Percentiles rank a stretch among this genome's conserved stretches.
Evolutionary conservation across 805 yeast species (phyloP).

Genomic region (Wickerhamomyces canadensis): DNA sequence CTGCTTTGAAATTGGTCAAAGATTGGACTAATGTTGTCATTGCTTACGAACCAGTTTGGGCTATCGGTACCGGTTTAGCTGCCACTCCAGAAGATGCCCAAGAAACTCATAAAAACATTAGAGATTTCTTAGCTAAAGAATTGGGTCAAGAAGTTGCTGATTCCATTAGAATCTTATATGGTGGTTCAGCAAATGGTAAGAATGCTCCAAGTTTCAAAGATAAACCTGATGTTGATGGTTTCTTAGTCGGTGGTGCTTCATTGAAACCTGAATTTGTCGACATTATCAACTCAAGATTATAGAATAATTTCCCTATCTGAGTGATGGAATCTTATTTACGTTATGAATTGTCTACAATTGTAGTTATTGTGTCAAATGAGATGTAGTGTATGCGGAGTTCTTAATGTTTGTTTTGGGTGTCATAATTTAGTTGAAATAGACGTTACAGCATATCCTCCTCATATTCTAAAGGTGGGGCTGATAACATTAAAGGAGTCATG

Average conservation of each 20-base stretch:
- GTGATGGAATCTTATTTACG: not conserved
- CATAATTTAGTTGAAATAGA: too few relatives aligned
- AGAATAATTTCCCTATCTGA: conserved; percentile 18
- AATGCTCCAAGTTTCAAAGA: conserved; percentile 87
- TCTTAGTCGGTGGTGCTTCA: conserved; percentile 99
- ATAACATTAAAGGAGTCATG: conserved; percentile 22
- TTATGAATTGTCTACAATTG: too few relatives aligned
- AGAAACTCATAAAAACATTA: conserved; percentile 84
- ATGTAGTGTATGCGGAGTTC: not conserved
- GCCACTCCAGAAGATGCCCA: conserved; percentile 99
- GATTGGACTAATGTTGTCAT: conserved; percentile 93
- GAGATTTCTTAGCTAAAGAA: conserved; percentile 72
- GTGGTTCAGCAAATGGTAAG: conserved; percentile 96
- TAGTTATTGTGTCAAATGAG: not conserved
- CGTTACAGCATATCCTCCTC: conserved; percentile 1
- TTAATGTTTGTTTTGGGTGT: too few relatives aligned
- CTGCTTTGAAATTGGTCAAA: conserved; percentile 70
- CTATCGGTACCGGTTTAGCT: conserved; percentile 98
- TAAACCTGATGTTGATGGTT: conserved; percentile 93
- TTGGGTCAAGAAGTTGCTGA: conserved; percentile 78
- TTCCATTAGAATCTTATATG: conserved; percentile 85
- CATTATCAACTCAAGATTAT: conserved; percentile 88
- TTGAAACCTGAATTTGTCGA: conserved; percentile 97
- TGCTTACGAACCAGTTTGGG: conserved; percentile 99
- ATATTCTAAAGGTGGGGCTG: conserved; percentile 2